Base-by-base conservation (phyloP, 371 early-diverging fungal genomes). In the Coemansia sp. region DNA sequence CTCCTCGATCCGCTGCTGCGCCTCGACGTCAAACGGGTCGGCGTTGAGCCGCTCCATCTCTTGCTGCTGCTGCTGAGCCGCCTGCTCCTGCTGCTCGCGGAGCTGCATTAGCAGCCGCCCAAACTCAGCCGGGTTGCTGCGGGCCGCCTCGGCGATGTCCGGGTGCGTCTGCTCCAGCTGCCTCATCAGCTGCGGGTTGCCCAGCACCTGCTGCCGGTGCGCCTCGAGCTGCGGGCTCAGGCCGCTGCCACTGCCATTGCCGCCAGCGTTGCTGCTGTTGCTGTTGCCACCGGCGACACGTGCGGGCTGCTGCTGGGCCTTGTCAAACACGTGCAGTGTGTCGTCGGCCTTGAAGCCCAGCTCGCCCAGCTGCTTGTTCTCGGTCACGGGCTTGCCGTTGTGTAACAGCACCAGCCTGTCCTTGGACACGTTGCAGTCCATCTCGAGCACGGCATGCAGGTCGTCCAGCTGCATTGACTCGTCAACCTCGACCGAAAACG, bases 1-100 rank as follows among this genome's bases (percentile, higher is more conserved):
- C 68, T 93, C 93, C 76, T 93, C 98, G 62, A 98, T 96, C 7
- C 87, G 82, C 60, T 84, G 84, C 79, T 98, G 96, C 9, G 93
- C 89, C 58, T 95, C 95, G 48, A 93, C 71, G 72, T 94, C 91
- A 65, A 94, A 92, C 0, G 93, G 94, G 78, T 96, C 93, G 3
- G 85, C 86, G 52, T 85, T 84, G 20, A 84, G 66, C 36, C 55
- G 48, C 32, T 70, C 71, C 73, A 77, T 52, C 52, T 82, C 77
- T 64, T 70, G 47, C 49, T 81, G 73, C 35, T 60, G 59, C 52
- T 53, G 31, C 43, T 35, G 39, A 7, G 56, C 41, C 42, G 50
- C 41, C 64, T 42, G 57, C 48, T 48, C 53, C 55, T 67, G 65
- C 47, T 79, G 55, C 45, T 62, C 55, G n/a, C 65, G 64, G 2